These are phyloP conservation scores for Ceratorhiza oryzae-sativae DNA, from an alignment of 1,284 basidiomycete species.

Conservation along the genomic window DNA sequence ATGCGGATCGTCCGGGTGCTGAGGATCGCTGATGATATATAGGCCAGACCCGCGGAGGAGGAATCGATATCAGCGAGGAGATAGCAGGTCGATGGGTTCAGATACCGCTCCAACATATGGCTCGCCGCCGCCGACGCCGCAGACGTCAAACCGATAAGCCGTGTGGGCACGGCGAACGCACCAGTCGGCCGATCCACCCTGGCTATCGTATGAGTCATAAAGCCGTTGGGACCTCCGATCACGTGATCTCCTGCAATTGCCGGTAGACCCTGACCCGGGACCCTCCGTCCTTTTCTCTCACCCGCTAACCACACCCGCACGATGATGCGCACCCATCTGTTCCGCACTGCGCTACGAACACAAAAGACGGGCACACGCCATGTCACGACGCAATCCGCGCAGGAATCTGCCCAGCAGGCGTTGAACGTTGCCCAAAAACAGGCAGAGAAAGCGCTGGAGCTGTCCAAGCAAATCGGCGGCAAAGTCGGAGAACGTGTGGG, in stretches of 20 bases:
- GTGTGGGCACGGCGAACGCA: constrained; percentile 9
- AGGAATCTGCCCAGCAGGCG: constrained; percentile 74
- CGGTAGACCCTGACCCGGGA: constrained; percentile 17
- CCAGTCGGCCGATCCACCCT: constrained; percentile 11
- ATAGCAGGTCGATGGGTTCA: neutral
- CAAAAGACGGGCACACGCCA: constrained; percentile 29
- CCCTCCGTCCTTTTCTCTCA: constrained; percentile 37
- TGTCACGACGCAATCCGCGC: constrained; percentile 53
- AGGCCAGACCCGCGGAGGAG: neutral
- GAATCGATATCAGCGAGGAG: constrained; percentile 17
- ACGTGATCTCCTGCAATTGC: constrained; percentile 13
- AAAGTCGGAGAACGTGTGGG: constrained; percentile 67
- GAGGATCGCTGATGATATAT: neutral
- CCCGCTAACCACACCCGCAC: constrained; percentile 17
- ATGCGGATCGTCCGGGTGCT: neutral
- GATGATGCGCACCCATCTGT: constrained; percentile 31
- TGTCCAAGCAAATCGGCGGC: constrained; percentile 62
- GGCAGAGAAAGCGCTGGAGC: constrained; percentile 48
- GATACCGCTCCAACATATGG: neutral
- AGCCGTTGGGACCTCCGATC: neutral
- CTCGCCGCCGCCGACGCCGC: constrained; percentile 12
- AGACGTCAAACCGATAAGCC: constrained; percentile 4
- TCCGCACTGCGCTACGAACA: constrained; percentile 33
- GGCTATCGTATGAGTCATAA: neutral
- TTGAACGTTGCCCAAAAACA: constrained; percentile 65